phyloP scores from a whole-genome alignment of 2,329 filamentous ascomycete species.

The Pezicula carpinea region DNA sequence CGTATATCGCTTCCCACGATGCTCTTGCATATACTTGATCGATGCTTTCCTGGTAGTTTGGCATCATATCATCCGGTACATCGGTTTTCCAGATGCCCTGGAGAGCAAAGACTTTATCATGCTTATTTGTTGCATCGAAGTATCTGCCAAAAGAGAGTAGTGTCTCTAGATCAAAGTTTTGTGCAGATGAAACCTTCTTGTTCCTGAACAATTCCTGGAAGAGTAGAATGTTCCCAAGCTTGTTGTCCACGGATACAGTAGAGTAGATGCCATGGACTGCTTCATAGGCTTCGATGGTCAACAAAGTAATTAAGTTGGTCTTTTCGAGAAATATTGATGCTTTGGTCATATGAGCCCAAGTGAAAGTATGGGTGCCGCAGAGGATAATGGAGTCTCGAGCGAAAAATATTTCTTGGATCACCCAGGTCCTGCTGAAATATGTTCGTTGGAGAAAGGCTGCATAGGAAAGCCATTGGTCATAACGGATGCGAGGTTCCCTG shows the following conservation, averaged over 20 bases:
- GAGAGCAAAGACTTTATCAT: constrained; percentile 11
- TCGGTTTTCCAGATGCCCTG: constrained; percentile 8
- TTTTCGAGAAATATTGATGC: constrained; percentile 6
- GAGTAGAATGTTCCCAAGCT: constrained; percentile 8
- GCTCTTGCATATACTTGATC: constrained; percentile 8
- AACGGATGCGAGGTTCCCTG: constrained; percentile 3
- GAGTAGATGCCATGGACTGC: not conserved
- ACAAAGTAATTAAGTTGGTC: constrained; percentile 5
- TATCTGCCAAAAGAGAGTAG: constrained; percentile 8
- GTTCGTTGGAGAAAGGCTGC: constrained; percentile 6
- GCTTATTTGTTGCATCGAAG: constrained; percentile 8
- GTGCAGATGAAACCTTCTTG: not conserved
- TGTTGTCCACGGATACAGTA: constrained; percentile 4
- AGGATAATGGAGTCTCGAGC: constrained; percentile 2
- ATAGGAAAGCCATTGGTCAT: constrained; percentile 7
- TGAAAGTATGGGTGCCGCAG: constrained; percentile 3
- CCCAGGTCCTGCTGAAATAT: not conserved
- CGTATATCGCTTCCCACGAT: constrained; percentile 2
- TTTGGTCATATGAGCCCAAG: constrained; percentile 3
- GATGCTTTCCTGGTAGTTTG: not conserved
- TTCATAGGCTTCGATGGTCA: constrained; percentile 1
- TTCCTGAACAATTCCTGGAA: constrained; percentile 2
- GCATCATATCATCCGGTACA: not conserved
- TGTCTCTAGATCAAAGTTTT: constrained; percentile 5
- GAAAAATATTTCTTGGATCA: not conserved